These are phyloP conservation scores for Rhipidocladum racemiflorum DNA, from an alignment of 176 grass and related monocot species.

Conservation along the genomic window DNA sequence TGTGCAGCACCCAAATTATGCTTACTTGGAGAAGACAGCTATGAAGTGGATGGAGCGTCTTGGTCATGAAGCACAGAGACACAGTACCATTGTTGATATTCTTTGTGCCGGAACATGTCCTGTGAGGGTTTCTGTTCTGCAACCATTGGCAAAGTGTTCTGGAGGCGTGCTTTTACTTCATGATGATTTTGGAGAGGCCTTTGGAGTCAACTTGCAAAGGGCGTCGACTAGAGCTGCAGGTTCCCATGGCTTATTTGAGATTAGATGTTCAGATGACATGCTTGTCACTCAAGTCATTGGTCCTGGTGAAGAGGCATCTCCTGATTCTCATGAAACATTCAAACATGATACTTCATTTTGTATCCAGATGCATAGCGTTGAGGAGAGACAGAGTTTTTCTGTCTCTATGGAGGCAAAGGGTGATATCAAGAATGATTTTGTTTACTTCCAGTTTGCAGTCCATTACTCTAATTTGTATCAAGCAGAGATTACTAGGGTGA, in stretches of 20 bases:
- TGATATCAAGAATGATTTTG: constrained; percentile 81
- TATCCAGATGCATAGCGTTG: constrained; percentile 94
- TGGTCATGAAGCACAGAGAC: constrained; percentile 76
- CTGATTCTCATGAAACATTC: constrained; percentile 93
- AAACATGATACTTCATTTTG: constrained; percentile 79
- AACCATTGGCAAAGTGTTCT: constrained; percentile 84
- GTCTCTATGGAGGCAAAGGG: constrained; percentile 87
- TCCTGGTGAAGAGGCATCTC: constrained; percentile 83
- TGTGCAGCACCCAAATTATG: constrained; percentile 88
- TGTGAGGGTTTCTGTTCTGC: constrained; percentile 75
- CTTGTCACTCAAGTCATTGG: constrained; percentile 95
- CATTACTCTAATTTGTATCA: constrained; percentile 80
- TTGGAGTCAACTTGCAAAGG: constrained; percentile 97
- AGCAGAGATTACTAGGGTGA: constrained; percentile 80
- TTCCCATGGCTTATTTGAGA: constrained; percentile 91
- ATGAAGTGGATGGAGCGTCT: constrained; percentile 87
- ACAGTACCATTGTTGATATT: constrained; percentile 76
- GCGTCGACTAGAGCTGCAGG: constrained; percentile 72
- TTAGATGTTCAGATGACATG: constrained; percentile 87
- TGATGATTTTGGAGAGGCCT: constrained; percentile 99
- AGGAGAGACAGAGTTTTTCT: constrained; percentile 87
- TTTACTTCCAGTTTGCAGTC: constrained; percentile 94
- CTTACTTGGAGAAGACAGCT: constrained; percentile 85
- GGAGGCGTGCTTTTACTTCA: constrained; percentile 92
- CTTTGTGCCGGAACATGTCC: constrained; percentile 94